Conservation (phyloP, 1,139 yeast genomes). For the Geotrichum klebahnii region DNA sequence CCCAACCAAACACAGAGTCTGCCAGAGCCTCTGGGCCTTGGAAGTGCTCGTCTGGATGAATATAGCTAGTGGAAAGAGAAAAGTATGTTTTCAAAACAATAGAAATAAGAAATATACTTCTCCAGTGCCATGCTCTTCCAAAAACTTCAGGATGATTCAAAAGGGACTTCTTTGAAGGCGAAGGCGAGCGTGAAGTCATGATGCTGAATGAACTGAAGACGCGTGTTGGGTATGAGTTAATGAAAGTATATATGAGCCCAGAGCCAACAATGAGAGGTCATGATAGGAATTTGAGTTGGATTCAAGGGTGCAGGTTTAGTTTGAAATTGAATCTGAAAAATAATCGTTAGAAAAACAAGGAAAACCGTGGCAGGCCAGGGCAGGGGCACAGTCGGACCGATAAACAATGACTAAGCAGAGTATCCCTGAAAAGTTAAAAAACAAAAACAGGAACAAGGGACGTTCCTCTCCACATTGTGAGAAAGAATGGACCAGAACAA, state of each 20-base stretch:
- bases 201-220: not conserved
- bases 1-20: conserved; percentile 46
- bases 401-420: no score
- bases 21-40: conserved; percentile 78
- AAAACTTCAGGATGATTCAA: conserved; percentile 21
- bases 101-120: conserved; percentile 33
- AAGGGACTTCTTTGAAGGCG: conserved; percentile 4
- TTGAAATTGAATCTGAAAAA: no score
- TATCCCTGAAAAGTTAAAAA: no score
- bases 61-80: conserved; percentile 71
- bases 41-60: conserved; percentile 97
- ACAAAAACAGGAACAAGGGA: no score
- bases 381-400: no score
- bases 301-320: not conserved
- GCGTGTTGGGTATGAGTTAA: not conserved
- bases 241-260: no score
- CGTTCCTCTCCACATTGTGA: no score
- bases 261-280: not conserved
- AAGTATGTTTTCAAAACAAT: conserved; percentile 53
- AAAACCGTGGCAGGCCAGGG: not conserved
- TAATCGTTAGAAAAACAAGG: no score
- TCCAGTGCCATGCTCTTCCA: conserved; percentile 30
- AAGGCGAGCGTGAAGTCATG: conserved; percentile 9
- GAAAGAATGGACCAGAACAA: no score
- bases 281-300: not conserved